Conservation (phyloP, 768 basidiomycete species). For the Boletus reticuloceps region DNA sequence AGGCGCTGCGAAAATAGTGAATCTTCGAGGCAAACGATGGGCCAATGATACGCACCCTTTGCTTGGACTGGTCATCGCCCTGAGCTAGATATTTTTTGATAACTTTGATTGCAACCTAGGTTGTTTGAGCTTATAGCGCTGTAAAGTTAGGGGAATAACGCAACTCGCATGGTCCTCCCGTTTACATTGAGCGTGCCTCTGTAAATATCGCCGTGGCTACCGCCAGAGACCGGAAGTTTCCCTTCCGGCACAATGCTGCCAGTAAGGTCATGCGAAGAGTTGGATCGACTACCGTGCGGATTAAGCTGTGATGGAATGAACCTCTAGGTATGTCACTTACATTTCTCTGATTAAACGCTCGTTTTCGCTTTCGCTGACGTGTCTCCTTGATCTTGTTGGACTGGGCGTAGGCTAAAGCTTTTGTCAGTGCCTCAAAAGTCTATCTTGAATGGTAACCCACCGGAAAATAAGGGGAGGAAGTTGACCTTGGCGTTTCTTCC, state of each 20-base stretch:
- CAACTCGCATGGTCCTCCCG: conserved; percentile 9
- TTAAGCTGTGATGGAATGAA: not conserved
- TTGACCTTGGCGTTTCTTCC: not conserved
- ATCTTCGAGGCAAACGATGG: not conserved
- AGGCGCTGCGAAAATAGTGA: conserved; percentile 13
- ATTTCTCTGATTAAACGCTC: conserved; percentile 7
- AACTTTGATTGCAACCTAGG: conserved; percentile 25
- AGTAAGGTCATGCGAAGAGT: conserved; percentile 14
- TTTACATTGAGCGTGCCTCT: conserved; percentile 13
- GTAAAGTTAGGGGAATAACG: not conserved
- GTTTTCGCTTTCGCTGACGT: not conserved
- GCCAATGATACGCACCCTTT: conserved; percentile 4
- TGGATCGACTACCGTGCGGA: conserved; percentile 7
- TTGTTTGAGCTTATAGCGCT: not conserved
- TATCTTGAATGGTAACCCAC: not conserved
- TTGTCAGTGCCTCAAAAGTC: not conserved
- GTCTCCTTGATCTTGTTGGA: not conserved
- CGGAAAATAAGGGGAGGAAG: not conserved
- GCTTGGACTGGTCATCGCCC: conserved; percentile 11
- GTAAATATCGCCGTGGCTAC: conserved; percentile 23
- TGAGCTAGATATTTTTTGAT: conserved; percentile 21
- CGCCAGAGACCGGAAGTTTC: conserved; percentile 13
- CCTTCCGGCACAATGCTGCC: conserved; percentile 7
- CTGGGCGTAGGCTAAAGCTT: conserved; percentile 3
- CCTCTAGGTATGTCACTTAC: not conserved